Base-by-base conservation (phyloP, 169 alveolate genomes). In the Eimeria falciformis region DNA sequence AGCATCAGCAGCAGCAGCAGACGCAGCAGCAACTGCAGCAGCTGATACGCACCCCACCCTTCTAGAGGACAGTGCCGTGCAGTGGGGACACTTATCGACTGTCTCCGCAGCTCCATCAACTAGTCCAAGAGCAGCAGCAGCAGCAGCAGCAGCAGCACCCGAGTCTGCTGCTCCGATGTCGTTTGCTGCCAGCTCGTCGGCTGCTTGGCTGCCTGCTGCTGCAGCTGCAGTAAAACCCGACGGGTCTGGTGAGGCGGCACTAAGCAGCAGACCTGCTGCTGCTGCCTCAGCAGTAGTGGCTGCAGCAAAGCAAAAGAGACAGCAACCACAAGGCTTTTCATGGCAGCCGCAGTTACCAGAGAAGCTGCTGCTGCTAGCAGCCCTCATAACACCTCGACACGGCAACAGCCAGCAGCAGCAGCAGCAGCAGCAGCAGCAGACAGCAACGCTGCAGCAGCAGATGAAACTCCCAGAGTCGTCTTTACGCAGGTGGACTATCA, bases 401-500 rank as follows among this genome's bases (percentile, higher is more conserved):
- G 40, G 82, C 82, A 33, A 23, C 82, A 37, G 82, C n/a, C 82
- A 71, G 82, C 82, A 71, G 50, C 82, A 71, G 47, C 82, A 71
- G 82, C 82, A 71, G 55, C 82, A 71, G 82, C 82, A 71, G 82
- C 82, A 71, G 82, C 82, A 71, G 55, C 82, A 11, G 71, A 14
- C 9, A n/a, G 33, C 7, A 27, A 14, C 7, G 71, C 33, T 14
- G 71, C 71, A 58, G 71, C 27, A 58, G 25, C 33, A 58, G 21
- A 14, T 5, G 33, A 7, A 58, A n/a, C 18, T 14, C 33, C 33
- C 33, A 27, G 33, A 58, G 71, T 27, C n/a, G 40, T 55, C 12
- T 3, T 45, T 3, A 9, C 40, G 40, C 40, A 65, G 77, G 14
- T 12, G 77, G 77, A 65, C 77, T 6, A 3, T 29, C 11, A 45